A percentile compares a stretch with the other conserved stretches of the same genome.
phyloP scores from a whole-genome alignment of 1,284 basidiomycete species.

The Coniophora puteana region DNA sequence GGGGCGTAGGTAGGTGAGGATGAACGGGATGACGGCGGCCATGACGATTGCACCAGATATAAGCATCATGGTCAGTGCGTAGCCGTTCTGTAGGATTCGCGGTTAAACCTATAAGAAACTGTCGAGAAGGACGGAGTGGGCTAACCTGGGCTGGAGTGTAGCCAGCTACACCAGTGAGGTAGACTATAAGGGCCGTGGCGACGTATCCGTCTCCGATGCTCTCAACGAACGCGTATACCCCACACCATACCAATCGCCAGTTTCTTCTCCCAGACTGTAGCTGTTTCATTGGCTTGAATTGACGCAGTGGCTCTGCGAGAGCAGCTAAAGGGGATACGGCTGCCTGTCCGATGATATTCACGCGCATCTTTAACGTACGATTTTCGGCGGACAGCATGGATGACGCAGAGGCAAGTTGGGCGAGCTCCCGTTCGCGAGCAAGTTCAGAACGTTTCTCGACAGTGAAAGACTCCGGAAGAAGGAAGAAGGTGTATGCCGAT shows the following conservation, averaged over 20 bases:
- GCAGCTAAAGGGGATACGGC: not conserved
- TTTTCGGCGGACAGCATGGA: no score
- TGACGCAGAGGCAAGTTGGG: conserved; percentile 1
- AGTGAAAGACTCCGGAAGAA: conserved; percentile 30
- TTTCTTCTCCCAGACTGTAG: conserved; percentile 21
- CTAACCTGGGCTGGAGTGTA: conserved; percentile 22
- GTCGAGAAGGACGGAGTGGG: not conserved
- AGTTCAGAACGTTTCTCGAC: conserved; percentile 23
- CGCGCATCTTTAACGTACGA: no score
- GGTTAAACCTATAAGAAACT: conserved; percentile 8
- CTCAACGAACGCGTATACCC: conserved; percentile 21
- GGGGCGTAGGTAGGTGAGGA: conserved; percentile 17
- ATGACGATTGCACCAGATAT: conserved; percentile 14
- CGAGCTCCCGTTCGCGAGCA: conserved; percentile 5
- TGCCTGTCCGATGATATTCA: no score
- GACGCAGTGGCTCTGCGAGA: no score
- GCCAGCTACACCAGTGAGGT: conserved; percentile 20
- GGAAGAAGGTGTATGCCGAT: conserved; percentile 18
- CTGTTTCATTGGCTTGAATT: conserved; percentile 24
- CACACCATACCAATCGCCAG: conserved; percentile 28
- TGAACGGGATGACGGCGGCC: conserved; percentile 11
- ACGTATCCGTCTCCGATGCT: conserved; percentile 17
- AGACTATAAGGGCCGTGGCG: conserved; percentile 19
- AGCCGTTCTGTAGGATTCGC: conserved; percentile 19
- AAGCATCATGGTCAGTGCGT: conserved; percentile 14